Percentiles rank a stretch among this genome's conserved stretches.
phyloP scores from a whole-genome alignment of 331 rosid species.

The Dryas integrifolia region DNA sequence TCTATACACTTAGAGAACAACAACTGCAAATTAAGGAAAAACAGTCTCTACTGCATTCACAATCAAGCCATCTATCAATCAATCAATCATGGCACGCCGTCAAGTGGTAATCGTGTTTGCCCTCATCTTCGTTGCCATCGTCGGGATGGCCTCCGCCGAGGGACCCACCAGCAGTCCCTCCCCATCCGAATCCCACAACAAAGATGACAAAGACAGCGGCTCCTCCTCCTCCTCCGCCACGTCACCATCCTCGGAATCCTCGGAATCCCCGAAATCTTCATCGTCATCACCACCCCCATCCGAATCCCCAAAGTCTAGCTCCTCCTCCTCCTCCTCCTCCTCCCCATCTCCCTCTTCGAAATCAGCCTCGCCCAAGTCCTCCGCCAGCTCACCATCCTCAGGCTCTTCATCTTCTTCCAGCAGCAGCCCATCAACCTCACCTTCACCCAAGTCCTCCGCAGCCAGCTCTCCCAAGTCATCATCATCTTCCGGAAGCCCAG shows the following conservation, averaged over 20 bases:
- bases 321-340: background rate
- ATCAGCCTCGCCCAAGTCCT: slow-evolving; percentile 1
- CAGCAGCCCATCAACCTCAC: background rate
- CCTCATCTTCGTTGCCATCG: slow-evolving; percentile 21
- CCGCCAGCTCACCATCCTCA: background rate
- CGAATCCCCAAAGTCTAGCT: background rate
- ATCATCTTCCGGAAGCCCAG: slow-evolving; percentile 16
- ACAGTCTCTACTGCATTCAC: too few relatives aligned
- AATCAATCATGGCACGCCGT: slow-evolving; percentile 31
- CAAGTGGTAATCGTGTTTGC: slow-evolving; percentile 19
- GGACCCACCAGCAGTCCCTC: slow-evolving; percentile 2
- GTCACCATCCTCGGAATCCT: background rate
- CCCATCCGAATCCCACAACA: slow-evolving; percentile 1
- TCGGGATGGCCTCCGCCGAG: slow-evolving; percentile 17
- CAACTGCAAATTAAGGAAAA: too few relatives aligned
- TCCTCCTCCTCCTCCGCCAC: background rate
- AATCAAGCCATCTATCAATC: too few relatives aligned
- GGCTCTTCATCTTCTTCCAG: background rate
- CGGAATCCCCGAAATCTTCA: background rate
- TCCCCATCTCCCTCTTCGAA: background rate
- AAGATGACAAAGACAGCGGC: background rate
- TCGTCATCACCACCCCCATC: slow-evolving; percentile 1
- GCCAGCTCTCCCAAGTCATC: slow-evolving; percentile 14
- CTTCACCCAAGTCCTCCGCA: slow-evolving; percentile 15
- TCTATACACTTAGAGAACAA: too few relatives aligned